Evolutionary conservation across 2,329 filamentous ascomycete genomes (phyloP).

Genomic region (Graphilbum ipis-grandicollis): DNA sequence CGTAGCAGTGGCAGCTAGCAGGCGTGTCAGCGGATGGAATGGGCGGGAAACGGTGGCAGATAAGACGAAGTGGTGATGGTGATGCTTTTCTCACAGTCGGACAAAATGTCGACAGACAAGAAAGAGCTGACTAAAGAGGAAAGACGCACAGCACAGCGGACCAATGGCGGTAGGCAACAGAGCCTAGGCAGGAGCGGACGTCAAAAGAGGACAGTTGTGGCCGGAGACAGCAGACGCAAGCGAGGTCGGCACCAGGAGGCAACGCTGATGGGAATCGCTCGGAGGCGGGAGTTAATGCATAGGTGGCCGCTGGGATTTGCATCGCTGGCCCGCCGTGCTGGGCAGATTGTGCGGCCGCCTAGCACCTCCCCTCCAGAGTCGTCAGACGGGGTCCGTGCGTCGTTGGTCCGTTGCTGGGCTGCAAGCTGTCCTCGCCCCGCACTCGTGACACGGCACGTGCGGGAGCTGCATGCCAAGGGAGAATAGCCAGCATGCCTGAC

Average conservation of each 20-base stretch:
- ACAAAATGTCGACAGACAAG: too few relatives aligned
- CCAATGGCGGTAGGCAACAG: not conserved
- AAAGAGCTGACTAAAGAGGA: too few relatives aligned
- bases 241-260: not conserved
- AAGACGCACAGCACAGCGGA: not conserved
- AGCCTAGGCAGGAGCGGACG: not conserved
- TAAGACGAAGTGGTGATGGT: too few relatives aligned
- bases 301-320: conserved; percentile 2
- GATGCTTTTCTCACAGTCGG: too few relatives aligned
- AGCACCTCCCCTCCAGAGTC: too few relatives aligned
- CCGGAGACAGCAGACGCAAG: not conserved
- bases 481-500: not conserved
- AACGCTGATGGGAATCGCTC: not conserved
- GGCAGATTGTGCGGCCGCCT: not conserved
- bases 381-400: conserved; percentile 7
- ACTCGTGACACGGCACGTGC: too few relatives aligned
- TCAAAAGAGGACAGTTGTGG: not conserved
- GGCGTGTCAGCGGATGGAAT: too few relatives aligned
- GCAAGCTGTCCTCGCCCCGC: not conserved
- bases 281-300: not conserved
- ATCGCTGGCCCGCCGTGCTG: conserved; percentile 4
- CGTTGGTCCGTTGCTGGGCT: conserved; percentile 1
- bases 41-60: too few relatives aligned
- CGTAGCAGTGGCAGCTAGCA: too few relatives aligned
- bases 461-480: too few relatives aligned